Evolutionary conservation across 768 basidiomycete genomes (phyloP), one percentile per base, ranked within the genome.

Genomic region (Naganishia vaughanmartiniae): DNA sequence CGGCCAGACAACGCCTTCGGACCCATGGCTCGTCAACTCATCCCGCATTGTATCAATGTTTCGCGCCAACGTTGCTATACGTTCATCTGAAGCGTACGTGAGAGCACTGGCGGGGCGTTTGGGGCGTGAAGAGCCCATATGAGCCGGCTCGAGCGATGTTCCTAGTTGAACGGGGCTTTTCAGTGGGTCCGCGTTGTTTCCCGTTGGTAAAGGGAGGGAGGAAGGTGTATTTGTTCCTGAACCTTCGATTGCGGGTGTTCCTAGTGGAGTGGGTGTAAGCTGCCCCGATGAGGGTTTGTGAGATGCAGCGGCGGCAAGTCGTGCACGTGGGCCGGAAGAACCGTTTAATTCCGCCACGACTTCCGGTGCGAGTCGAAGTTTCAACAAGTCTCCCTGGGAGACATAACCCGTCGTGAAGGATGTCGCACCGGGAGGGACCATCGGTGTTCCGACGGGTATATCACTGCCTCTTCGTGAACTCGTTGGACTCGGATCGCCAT

Each of bases 41-140:
- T 84, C 85, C 73, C 89, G 85, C 53, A 93, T 83, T 69, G 92
- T 91, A 15, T 87, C 85, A 73, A 91, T 88, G 55, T 90, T 89
- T 57, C 84, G 85, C 15, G 93, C 94, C 45, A 91, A 84, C 0
- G 85, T 82, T 11, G 90, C 84, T 56, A 98, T 85, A 24, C 83
- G 75, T 48, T 83, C 78, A 73, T 89, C 84, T 0, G 90, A 88
- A 72, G 95, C 91, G 76, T 89, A 83, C 80, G 70, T 85, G 76
- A 76, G 92, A 82, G 31, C 84, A 54, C 77, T 76, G 0, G 77
- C 73, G 4, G 73, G 54, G 19, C 73, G 65, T 9, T 57, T 24
- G 68, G 76, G 46, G 31, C 58, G 45, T 75, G 76, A 45, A 72
- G 78, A n/a, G 17, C 70, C 75, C 14, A 63, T 74, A 45, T 76